A percentile compares a stretch with the other conserved stretches of the same genome.
phyloP scores from a whole-genome alignment of 305 asterid species.

The Fraxinus sp. region DNA sequence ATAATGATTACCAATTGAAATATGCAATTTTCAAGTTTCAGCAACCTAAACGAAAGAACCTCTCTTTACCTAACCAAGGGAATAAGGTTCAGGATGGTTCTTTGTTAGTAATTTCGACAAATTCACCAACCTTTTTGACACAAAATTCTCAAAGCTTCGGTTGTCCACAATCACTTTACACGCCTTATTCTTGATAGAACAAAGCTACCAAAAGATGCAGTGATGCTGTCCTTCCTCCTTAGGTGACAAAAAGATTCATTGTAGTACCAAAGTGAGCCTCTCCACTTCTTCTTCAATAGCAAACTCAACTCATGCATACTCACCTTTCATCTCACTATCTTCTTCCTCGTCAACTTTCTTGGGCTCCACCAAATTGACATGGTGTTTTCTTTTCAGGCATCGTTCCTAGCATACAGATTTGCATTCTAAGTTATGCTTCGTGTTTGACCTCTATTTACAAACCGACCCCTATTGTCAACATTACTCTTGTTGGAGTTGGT shows the following conservation, averaged over 20 bases:
- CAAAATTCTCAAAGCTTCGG: too few relatives aligned
- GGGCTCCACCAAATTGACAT: neutral
- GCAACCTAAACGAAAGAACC: neutral
- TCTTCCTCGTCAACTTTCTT: neutral
- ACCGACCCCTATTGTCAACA: neutral
- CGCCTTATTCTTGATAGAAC: neutral
- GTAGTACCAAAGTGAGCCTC: neutral
- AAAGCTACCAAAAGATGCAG: neutral
- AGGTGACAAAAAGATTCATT: neutral
- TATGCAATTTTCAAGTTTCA: neutral
- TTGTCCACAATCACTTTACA: neutral
- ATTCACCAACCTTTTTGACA: neutral
- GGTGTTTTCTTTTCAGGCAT: neutral
- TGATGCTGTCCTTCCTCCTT: neutral
- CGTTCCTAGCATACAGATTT: neutral
- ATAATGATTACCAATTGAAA: too few relatives aligned
- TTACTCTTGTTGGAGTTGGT: neutral
- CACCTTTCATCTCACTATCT: neutral
- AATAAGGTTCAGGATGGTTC: neutral
- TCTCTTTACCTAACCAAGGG: neutral
- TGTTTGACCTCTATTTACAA: neutral
- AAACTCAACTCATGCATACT: neutral
- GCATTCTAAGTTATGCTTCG: neutral
- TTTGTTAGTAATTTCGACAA: too few relatives aligned
- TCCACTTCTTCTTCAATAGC: neutral